Conservation (phyloP, 1,139 yeast species). For the Groenewaldozyma auringiensis region DNA sequence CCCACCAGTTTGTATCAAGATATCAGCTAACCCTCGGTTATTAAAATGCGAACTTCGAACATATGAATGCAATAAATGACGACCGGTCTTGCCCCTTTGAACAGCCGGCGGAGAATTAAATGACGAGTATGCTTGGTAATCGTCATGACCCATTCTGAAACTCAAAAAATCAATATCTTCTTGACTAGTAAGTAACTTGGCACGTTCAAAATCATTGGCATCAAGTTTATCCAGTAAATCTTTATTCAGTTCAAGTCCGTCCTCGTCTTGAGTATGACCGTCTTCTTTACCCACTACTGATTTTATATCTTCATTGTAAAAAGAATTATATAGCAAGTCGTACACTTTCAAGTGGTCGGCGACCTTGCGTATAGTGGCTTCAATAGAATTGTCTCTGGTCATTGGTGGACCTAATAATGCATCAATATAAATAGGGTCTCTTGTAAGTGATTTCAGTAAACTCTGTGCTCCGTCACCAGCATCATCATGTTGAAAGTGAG, state of each 20-base stretch:
- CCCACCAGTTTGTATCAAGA: background rate
- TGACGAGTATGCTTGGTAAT: slow-evolving; percentile 1
- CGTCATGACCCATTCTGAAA: background rate
- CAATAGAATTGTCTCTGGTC: slow-evolving; percentile 19
- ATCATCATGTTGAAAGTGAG: background rate
- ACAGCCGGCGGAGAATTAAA: background rate
- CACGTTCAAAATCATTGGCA: slow-evolving; percentile 7
- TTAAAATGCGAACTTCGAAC: background rate
- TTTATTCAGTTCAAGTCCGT: background rate
- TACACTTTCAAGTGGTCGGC: slow-evolving; percentile 24
- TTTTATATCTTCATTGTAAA: slow-evolving; percentile 17
- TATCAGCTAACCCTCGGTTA: background rate
- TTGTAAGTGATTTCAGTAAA: background rate
- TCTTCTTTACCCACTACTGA: slow-evolving; percentile 11
- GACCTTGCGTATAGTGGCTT: slow-evolving; percentile 25
- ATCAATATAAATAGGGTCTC: slow-evolving; percentile 9
- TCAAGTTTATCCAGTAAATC: slow-evolving; percentile 4
- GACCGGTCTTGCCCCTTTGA: background rate
- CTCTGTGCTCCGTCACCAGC: background rate
- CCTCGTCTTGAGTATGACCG: background rate
- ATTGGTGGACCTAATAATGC: slow-evolving; percentile 19
- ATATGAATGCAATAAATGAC: background rate
- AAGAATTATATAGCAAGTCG: slow-evolving; percentile 21
- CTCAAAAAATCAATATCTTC: background rate
- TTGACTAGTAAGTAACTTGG: background rate